phyloP scores from a whole-genome alignment of 2,329 filamentous ascomycete genomes.

The Monosporascus sp. region DNA sequence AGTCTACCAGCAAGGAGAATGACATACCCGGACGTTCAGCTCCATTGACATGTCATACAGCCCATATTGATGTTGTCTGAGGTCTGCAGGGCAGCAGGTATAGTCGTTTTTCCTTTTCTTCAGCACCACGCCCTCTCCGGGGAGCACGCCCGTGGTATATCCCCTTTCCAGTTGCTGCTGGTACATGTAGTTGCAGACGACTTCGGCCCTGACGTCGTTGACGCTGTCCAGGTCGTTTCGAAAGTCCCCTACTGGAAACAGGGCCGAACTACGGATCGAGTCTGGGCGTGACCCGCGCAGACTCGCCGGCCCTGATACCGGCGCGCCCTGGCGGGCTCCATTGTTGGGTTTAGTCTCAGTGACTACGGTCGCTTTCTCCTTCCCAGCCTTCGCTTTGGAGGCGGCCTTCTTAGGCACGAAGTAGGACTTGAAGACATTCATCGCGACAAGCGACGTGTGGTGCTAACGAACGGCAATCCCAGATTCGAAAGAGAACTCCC shows the following conservation, averaged over 20 bases:
- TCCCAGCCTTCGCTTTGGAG: slow-evolving; percentile 14
- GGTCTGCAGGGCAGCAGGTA: slow-evolving; percentile 33
- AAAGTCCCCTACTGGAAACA: slow-evolving; percentile 34
- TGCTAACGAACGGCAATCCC: slow-evolving; percentile 1
- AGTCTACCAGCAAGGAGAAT: slow-evolving; percentile 5
- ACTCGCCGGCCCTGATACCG: slow-evolving; percentile 1
- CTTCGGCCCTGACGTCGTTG: slow-evolving; percentile 51
- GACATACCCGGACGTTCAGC: slow-evolving; percentile 34
- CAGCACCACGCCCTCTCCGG: slow-evolving; percentile 34
- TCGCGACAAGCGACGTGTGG: slow-evolving; percentile 10
- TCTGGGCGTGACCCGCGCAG: slow-evolving; percentile 10
- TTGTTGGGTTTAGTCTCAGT: background rate
- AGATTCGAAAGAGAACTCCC: background rate
- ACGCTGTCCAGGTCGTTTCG: slow-evolving; percentile 40
- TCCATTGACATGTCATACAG: slow-evolving; percentile 31
- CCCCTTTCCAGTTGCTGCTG: slow-evolving; percentile 52
- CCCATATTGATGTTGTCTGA: slow-evolving; percentile 29
- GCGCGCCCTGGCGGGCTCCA: slow-evolving; percentile 1
- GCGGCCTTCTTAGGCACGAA: slow-evolving; percentile 23
- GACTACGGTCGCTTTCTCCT: slow-evolving; percentile 2
- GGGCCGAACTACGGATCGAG: slow-evolving; percentile 15
- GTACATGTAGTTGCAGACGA: slow-evolving; percentile 60
- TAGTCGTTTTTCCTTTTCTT: slow-evolving; percentile 34
- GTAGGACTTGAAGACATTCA: slow-evolving; percentile 30
- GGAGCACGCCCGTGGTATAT: slow-evolving; percentile 31